Evolutionary conservation across 495 filamentous ascomycete genomes (phyloP), one percentile per base, ranked within the genome.

Genomic region (Annulohypoxylon nitens): DNA sequence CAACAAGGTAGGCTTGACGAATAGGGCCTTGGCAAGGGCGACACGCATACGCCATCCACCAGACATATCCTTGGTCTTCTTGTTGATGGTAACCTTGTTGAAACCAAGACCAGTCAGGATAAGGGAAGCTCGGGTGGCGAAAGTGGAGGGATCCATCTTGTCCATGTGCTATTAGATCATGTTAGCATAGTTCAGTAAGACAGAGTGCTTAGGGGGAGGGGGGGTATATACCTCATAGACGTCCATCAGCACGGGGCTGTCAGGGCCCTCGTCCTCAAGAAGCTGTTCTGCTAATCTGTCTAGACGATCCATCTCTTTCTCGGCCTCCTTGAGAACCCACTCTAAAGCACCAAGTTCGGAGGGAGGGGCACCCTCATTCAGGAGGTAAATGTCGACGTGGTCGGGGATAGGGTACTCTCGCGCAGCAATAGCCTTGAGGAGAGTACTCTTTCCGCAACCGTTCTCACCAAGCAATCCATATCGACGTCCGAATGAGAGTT

Each of bases 11-110:
- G 96, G 96, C 88, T 95, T 97, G 82, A 99, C 95, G 86, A 99
- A 99, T 54, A 99, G 91, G 33, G 96, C 97, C 87, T 98, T 99
- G 76, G 87, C 96, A 45, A 99, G 89, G 36, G 96, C 96, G 33
- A 99, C 96, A 88, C 96, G 93, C 96, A 99, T 99, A 85, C 97
- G 90, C 96, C 96, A 99, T 70, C 96, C 96, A 91, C 96, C 96
- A 73, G 96, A 99, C 96, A 99, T 99, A 78, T 99, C 96, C 89
- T 97, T 99, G 71, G 96, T 99, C 88, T 93, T 97, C 89, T 99
- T 99, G 81, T 95, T 85, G 78, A 99, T 98, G 34, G 96, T 99
- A 33, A 74, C 81, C 85, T 98, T 97, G 90, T 98, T 97, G 88
- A 99, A 99, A 70, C 96, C 96, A 47, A 99, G 93, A 95, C 96